phyloP scores from a whole-genome alignment of 345 rosid species.

The Lenwebbia sp. region DNA sequence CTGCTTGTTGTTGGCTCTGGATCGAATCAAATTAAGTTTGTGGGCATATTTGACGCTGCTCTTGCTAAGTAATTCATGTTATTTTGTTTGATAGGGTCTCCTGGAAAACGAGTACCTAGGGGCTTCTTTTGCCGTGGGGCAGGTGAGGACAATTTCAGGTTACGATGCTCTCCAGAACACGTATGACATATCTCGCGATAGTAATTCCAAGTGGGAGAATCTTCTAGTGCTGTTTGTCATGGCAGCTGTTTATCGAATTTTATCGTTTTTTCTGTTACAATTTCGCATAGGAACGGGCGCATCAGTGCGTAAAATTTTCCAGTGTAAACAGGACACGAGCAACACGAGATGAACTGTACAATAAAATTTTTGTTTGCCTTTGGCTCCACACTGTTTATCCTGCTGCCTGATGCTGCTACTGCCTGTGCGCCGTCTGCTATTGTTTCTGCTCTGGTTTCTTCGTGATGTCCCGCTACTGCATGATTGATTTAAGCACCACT shows the following conservation, averaged over 20 bases:
- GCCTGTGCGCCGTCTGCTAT: not conserved
- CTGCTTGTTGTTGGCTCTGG: not conserved
- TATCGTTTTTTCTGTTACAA: conserved; percentile 52
- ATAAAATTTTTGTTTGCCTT: not conserved
- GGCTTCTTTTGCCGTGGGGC: conserved; percentile 77
- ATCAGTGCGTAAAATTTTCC: conserved; percentile 20
- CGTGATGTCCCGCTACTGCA: not conserved
- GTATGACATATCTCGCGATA: conserved; percentile 66
- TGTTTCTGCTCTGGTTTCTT: not conserved
- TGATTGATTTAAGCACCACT: not conserved
- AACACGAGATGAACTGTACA: conserved; percentile 24
- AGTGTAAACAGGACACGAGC: conserved; percentile 22
- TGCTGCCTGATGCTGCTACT: not conserved
- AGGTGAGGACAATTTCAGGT: conserved; percentile 86
- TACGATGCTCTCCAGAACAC: conserved; percentile 57
- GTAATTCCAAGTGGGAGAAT: conserved; percentile 82
- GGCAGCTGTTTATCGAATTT: conserved; percentile 67
- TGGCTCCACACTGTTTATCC: not conserved
- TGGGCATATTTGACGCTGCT: not conserved
- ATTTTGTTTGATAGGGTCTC: conserved; percentile 47
- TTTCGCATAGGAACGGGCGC: conserved; percentile 27
- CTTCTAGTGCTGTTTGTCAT: conserved; percentile 63
- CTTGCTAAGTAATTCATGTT: not conserved
- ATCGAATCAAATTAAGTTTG: not conserved
- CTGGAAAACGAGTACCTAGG: conserved; percentile 91